Evolutionary conservation across 1,139 yeast genomes (phyloP), one percentile per base, ranked within the genome.

Genomic region (Pichia kudriavzevii): DNA sequence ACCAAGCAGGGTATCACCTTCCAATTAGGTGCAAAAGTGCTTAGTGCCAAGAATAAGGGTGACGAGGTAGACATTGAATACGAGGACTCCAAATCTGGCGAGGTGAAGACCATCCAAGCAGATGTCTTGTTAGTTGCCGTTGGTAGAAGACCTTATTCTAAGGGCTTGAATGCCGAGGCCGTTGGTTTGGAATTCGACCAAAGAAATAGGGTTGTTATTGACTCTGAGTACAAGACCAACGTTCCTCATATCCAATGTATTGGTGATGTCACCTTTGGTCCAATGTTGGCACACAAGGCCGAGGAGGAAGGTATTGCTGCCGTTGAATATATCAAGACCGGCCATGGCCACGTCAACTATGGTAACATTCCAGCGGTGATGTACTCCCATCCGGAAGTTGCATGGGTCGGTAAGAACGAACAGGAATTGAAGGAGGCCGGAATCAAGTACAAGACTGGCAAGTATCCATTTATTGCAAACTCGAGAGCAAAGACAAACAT

Each of bases 241-340:
- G 76, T 71, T 64, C 81, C 87, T 43, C 94, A 93, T 66, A 88
- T 93, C 58, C 84, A 95, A 64, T 94, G 87, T 53, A 85, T 91
- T 63, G 99, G 99, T 62, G 99, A 93, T 60, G 96, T 80, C 42
- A 93, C 98, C 31, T 91, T 84, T 53, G 98, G 98, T 53, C 93
- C 95, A 53, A 93, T 93, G 99, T 76, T 93, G 67, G 99, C 99
- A 46, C 99, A 93, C 75, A 93, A 93, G 73, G 99, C 99, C 44
- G 99, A 93, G 70, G 99, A 93, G 64, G 99, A 93, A 72, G 99
- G 96, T 64, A 80, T 93, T 54, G 99, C 98, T 41, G 98, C 95
- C 46, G 97, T 75, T 45, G 99, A 93, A 67, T 83, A 75, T 70
- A 78, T 93, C 61, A 84, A 85, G 71, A 65, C 65, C 50, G 98